Conservation (phyloP, 163 green algal genomes). For the Chlorella variabilis region DNA sequence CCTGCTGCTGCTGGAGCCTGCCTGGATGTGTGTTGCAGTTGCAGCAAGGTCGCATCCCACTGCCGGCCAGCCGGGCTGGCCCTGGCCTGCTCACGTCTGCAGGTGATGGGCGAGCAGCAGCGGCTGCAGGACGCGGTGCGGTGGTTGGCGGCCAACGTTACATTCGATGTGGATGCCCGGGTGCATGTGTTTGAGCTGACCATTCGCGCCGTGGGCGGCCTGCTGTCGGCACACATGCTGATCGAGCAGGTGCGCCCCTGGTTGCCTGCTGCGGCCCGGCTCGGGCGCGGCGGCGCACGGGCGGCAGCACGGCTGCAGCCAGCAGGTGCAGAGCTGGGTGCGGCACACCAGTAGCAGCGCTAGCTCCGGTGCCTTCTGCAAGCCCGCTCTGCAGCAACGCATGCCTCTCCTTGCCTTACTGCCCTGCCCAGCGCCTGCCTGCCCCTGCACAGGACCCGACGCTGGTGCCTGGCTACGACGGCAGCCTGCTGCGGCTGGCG, state of each 20-base stretch:
- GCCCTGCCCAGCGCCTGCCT: background rate
- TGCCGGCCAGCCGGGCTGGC: no score
- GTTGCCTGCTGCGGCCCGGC: no score
- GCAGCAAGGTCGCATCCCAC: no score
- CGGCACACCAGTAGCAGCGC: no score
- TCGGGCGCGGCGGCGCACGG: no score
- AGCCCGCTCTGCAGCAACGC: no score
- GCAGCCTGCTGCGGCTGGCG: conserved; percentile 77
- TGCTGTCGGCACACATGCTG: conserved; percentile 84
- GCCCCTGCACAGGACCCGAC: conserved; percentile 15
- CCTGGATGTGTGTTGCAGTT: no score
- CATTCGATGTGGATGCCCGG: conserved; percentile 58
- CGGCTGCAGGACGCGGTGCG: conserved; percentile 47
- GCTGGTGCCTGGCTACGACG: conserved; percentile 65
- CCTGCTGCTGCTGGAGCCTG: no score
- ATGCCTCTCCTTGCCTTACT: background rate
- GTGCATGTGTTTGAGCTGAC: conserved; percentile 93
- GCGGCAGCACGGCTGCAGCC: no score
- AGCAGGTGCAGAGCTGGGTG: no score
- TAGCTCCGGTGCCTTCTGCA: no score
- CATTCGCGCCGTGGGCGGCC: conserved; percentile 88
- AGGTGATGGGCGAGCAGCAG: conserved; percentile 47
- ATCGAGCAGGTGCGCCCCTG: conserved; percentile 49
- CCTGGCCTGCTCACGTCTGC: background rate
- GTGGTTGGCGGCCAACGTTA: conserved; percentile 45